Evolutionary conservation across 2,329 filamentous ascomycete genomes (phyloP).

Genomic region (Exophiala phaeomuriformis): DNA sequence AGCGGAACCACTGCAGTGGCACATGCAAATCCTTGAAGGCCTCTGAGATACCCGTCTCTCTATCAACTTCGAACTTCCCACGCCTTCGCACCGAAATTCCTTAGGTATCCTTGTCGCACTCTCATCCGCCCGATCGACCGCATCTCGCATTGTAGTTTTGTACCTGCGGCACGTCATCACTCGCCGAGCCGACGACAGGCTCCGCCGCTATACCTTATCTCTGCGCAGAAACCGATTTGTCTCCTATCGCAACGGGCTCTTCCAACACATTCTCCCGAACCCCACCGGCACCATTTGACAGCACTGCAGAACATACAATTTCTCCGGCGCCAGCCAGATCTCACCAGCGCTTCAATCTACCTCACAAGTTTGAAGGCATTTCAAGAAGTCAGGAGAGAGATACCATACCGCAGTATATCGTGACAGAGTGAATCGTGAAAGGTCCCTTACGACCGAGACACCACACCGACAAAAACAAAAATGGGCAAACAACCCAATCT

Average conservation of each 20-base stretch:
- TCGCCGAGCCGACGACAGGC: slow-evolving; percentile 3
- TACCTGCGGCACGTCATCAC: slow-evolving; percentile 8
- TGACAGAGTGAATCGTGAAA: too few relatives aligned
- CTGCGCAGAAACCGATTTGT: neutral
- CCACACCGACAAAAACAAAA: neutral
- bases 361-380: neutral
- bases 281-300: neutral
- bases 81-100: too few relatives aligned
- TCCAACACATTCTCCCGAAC: neutral
- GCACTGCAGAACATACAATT: too few relatives aligned
- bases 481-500: slow-evolving; percentile 52
- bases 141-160: neutral
- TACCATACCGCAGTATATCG: neutral
- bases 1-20: too few relatives aligned
- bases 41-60: too few relatives aligned
- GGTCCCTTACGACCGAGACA: too few relatives aligned
- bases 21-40: too few relatives aligned
- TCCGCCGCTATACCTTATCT: neutral
- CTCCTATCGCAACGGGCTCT: slow-evolving; percentile 3
- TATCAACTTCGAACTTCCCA: too few relatives aligned
- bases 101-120: too few relatives aligned
- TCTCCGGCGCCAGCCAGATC: neutral
- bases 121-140: neutral
- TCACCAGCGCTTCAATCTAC: neutral
- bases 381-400: neutral